Conservation (phyloP, 106 monocot genomes). For the Dioscorea alata region DNA sequence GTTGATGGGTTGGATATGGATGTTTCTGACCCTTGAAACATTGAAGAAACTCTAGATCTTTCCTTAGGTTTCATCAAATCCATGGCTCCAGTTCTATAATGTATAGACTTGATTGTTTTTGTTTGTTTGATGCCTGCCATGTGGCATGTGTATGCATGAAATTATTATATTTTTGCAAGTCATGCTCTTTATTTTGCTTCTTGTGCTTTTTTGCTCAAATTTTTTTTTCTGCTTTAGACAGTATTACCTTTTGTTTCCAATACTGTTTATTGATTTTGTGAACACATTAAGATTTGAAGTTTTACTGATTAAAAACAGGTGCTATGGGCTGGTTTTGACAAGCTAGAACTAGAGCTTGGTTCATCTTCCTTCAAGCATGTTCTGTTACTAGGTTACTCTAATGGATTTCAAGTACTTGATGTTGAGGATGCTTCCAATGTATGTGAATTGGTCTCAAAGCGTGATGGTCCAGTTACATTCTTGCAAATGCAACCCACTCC, state of each 20-base stretch:
- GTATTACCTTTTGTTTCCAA: neutral
- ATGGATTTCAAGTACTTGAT: constrained; percentile 97
- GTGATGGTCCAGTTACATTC: constrained; percentile 88
- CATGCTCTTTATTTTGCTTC: neutral
- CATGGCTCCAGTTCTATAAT: no score
- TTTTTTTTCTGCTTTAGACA: neutral
- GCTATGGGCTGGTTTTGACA: constrained; percentile 94
- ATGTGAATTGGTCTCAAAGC: constrained; percentile 91
- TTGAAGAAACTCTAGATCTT: no score
- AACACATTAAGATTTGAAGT: neutral
- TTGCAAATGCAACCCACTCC: constrained; percentile 87
- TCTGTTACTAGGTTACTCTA: constrained; percentile 77
- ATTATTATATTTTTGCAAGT: neutral
- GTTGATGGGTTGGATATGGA: no score
- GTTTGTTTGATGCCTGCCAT: neutral
- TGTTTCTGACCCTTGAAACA: no score
- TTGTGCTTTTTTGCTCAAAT: no score
- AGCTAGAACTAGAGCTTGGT: constrained; percentile 69
- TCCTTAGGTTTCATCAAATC: no score
- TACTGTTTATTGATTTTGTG: neutral
- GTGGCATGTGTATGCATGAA: neutral
- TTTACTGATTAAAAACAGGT: constrained; percentile 41
- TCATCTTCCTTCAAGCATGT: constrained; percentile 68
- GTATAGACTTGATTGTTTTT: no score
- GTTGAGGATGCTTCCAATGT: constrained; percentile 96